These are phyloP conservation scores for Elongisporangium undulatum DNA, from an alignment of 352 stramenopile genomes.

Conservation along the genomic window DNA sequence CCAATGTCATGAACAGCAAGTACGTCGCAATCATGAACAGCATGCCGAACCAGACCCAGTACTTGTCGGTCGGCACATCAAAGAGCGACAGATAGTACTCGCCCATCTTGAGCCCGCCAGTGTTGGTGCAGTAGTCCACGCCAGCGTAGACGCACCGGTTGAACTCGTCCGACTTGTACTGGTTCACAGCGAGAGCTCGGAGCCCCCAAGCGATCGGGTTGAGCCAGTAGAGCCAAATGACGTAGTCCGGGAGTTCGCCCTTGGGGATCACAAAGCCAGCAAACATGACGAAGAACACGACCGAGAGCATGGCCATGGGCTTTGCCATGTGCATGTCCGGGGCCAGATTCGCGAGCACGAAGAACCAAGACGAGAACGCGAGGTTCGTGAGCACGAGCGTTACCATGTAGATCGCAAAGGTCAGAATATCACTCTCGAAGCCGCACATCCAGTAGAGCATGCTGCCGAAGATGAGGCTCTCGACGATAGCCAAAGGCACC, in stretches of 20 bases:
- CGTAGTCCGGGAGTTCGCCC: slow-evolving; percentile 37
- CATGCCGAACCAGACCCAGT: slow-evolving; percentile 29
- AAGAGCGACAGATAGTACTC: slow-evolving; percentile 34
- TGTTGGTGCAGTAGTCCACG: slow-evolving; percentile 21
- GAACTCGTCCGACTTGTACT: slow-evolving; percentile 29
- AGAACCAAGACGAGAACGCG: slow-evolving; percentile 38
- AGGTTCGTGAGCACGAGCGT: slow-evolving; percentile 45
- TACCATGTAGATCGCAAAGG: slow-evolving; percentile 36
- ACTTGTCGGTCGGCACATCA: slow-evolving; percentile 22
- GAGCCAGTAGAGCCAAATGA: slow-evolving; percentile 40
- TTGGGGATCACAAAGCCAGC: slow-evolving; percentile 44
- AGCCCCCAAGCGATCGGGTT: slow-evolving; percentile 38
- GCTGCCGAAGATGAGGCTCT: slow-evolving; percentile 70
- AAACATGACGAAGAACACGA: slow-evolving; percentile 47
- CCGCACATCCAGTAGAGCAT: slow-evolving; percentile 83
- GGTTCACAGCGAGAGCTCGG: slow-evolving; percentile 24
- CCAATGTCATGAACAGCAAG: slow-evolving; percentile 26
- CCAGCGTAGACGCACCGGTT: slow-evolving; percentile 28
- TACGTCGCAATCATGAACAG: slow-evolving; percentile 28
- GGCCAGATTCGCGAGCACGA: slow-evolving; percentile 26
- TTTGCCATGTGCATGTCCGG: slow-evolving; percentile 38
- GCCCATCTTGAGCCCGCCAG: slow-evolving; percentile 25
- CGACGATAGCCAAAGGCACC: slow-evolving; percentile 38
- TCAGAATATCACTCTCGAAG: slow-evolving; percentile 19
- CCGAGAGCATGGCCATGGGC: slow-evolving; percentile 35